Percentiles rank a stretch among this genome's conserved stretches.
phyloP scores from a whole-genome alignment of 1,284 basidiomycete species.

The Rhodofomes roseus region DNA sequence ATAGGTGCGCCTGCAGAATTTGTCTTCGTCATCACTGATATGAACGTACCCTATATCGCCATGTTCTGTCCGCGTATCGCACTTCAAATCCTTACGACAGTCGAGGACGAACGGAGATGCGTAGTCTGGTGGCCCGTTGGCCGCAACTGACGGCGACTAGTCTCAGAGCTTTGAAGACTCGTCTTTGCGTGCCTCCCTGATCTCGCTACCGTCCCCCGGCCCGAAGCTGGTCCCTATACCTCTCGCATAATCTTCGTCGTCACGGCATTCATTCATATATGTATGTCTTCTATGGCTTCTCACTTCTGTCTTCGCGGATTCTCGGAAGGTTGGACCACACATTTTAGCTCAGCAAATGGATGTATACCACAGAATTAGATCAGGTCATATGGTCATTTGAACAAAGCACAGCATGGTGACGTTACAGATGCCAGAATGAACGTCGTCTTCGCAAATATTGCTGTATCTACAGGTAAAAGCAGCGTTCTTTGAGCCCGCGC shows the following conservation, averaged over 20 bases:
- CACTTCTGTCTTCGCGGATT: too few relatives aligned
- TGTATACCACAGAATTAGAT: background rate
- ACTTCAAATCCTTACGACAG: background rate
- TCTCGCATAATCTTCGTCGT: background rate
- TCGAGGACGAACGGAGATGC: background rate
- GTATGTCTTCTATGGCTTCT: background rate
- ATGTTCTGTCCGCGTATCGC: background rate
- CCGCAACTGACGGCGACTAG: background rate
- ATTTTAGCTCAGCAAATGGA: background rate
- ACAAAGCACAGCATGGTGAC: background rate
- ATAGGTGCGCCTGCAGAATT: conserved; percentile 9
- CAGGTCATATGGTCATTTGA: background rate
- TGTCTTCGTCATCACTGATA: background rate
- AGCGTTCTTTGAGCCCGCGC: conserved; percentile 76
- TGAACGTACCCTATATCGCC: background rate
- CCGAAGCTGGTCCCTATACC: background rate
- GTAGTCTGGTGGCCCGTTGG: background rate
- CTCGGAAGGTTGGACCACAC: background rate
- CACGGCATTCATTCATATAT: background rate
- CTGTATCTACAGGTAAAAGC: conserved; percentile 53
- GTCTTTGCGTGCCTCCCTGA: background rate
- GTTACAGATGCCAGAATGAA: too few relatives aligned
- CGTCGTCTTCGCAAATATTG: too few relatives aligned
- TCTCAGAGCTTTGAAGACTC: background rate
- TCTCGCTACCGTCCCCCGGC: too few relatives aligned